Evolutionary conservation across 306 rosid genomes (phyloP), one percentile per base, ranked within the genome.

Genomic region (Cucurbita argyrosperma): DNA sequence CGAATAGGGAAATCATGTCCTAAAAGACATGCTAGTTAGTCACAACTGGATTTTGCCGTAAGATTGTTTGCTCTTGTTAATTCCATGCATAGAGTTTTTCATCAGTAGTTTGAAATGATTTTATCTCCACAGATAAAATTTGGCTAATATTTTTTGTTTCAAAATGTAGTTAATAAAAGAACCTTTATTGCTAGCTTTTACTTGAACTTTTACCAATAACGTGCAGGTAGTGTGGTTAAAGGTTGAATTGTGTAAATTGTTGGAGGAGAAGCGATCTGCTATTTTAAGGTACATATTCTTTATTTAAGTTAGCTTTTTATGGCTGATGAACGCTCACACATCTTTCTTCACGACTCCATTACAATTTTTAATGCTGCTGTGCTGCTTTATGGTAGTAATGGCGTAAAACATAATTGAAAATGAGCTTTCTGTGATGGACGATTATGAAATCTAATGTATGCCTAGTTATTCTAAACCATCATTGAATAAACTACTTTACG

Each of bases 191-290:
- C 40, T 19, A 42, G 53, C 72, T 45, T 68, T 49, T 16, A 37
- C 39, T 70, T 14, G 14, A 49, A 49, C 40, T 30, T 35, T 70
- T 51, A 10, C 60, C 74, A 51, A 70, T 47, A 30, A 49, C 47
- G 8, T 70, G 88, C 95, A 94, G 99, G 92, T 94, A 69, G 91
- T 84, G 52, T 87, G 92, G 88, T 84, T 94, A 81, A 94, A 94
- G 85, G 88, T 81, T 86, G 96, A 91, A 67, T 86, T 94, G 55
- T 91, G 99, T 83, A 87, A 81, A 79, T 79, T 84, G 82, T 88
- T 94, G 76, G 99, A 89, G 81, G 97, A 94, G 30, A 91, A 88
- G 85, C 84, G 99, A 88, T 94, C 99, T 52, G 80, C 95, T 81
- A 76, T 88, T 80, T 92, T 94, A 70, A 89, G 97, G 99, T 94